Conservation (phyloP, 1,139 yeast species). For the Kurtzmaniella quercitrusa region DNA sequence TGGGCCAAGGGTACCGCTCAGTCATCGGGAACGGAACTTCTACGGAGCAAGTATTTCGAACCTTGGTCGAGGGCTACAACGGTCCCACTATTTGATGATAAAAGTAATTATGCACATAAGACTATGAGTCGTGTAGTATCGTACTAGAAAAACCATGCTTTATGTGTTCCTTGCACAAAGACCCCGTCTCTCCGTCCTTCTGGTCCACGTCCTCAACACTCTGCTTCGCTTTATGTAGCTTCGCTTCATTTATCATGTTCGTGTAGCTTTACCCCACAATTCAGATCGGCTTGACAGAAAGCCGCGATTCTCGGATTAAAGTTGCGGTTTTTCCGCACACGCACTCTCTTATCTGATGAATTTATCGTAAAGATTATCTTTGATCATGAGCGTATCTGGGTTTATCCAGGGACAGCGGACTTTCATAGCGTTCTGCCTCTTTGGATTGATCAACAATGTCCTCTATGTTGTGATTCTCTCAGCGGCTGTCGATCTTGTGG, state of each 20-base stretch:
- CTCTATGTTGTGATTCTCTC: conserved; percentile 86
- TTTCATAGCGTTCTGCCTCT: conserved; percentile 65
- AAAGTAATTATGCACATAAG: not conserved
- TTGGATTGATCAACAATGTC: conserved; percentile 85
- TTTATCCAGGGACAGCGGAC: conserved; percentile 12
- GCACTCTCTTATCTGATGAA: not conserved
- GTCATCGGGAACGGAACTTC: conserved; percentile 3
- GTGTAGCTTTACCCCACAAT: no score
- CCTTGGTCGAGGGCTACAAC: conserved; percentile 4
- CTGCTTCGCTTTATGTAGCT: no score
- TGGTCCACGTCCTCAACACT: no score
- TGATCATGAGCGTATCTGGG: not conserved
- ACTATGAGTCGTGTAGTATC: no score
- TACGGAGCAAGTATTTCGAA: conserved; percentile 4
- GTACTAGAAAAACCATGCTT: no score
- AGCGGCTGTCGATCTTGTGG: conserved; percentile 90
- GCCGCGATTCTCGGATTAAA: no score
- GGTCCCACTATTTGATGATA: not conserved
- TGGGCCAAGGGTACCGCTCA: conserved; percentile 26
- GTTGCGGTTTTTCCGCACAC: not conserved
- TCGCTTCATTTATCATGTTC: no score
- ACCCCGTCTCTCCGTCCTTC: no score
- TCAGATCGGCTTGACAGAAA: no score
- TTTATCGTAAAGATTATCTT: no score
- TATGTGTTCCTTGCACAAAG: no score